Base-by-base conservation (phyloP, 176 grass and related monocot genomes). In the Avena insularis region DNA sequence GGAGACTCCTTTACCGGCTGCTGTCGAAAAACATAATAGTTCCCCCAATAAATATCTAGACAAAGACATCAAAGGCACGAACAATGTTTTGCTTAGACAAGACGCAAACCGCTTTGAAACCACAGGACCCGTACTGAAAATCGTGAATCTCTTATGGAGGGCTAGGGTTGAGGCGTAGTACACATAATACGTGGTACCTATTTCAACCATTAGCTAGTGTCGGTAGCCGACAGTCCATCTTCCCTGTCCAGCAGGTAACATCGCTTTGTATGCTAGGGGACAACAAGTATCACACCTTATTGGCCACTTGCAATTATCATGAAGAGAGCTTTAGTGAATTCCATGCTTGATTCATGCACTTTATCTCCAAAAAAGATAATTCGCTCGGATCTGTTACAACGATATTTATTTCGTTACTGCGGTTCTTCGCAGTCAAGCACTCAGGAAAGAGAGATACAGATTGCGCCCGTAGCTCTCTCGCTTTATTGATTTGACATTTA, bases 301-400 rank as follows among this genome's bases (percentile, higher is more conserved):
- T 66, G 48, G 69, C 27, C 23, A 55, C 45, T 65, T 66, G 86
- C 79, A 60, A 64, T 55, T 76, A 75, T 82, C 9, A 38, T 2
- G 50, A 14, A 43, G 49, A 88, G 13, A 88, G 75, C 69, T 43
- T 49, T 62, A 33, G 12, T 16, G 47, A 60, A 66, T 82, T 57
- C 48, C 33, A 29, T 38, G 31, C 33, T 46, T 38, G 59, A 10
- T 33, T 38, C 36, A 10, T 46, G 6, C 29, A 40, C 48, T 76
- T 75, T 58, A 16, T 75, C 25, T 19, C 15, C n/a, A 66, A 78
- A 66, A 78, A 43, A 64, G 7, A 49, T 4, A 55, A 87, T 51
- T 31, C 29, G 12, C 12, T 23, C 15, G 35, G 58, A 63, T 38
- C 12, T 85, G 19, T 53, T 23, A 36, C 19, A 54, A 15, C 17